Conservation (phyloP, 768 basidiomycete species). For the Leccinum longicurvipes region DNA sequence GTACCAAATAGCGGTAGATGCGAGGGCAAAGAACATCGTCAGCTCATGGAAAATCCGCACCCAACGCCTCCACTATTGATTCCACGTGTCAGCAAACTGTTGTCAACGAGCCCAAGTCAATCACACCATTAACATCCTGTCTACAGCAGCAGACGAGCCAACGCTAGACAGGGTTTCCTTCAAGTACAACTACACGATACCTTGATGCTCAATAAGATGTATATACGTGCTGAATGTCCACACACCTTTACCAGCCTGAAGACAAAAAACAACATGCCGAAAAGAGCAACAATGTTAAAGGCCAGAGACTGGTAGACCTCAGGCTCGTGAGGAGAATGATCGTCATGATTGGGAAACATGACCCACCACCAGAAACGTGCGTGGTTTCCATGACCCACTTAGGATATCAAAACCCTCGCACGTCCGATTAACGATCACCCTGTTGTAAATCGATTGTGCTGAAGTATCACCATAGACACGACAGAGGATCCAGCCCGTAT, state of each 20-base stretch:
- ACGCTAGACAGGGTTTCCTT: constrained; percentile 47
- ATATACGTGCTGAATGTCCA: neutral
- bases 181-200: constrained; percentile 38
- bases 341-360: neutral
- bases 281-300: constrained; percentile 35
- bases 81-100: neutral
- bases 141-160: constrained; percentile 43
- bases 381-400: constrained; percentile 41
- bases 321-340: constrained; percentile 1
- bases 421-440: constrained; percentile 33
- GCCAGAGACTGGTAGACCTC: constrained; percentile 35
- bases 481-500: constrained; percentile 46
- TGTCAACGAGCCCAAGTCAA: neutral
- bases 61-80: constrained; percentile 43
- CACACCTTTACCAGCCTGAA: constrained; percentile 42
- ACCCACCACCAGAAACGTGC: constrained; percentile 33
- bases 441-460: constrained; percentile 33
- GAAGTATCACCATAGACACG: constrained; percentile 35
- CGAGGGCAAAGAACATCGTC: constrained; percentile 46
- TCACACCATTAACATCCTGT: constrained; percentile 46
- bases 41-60: constrained; percentile 49
- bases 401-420: constrained; percentile 43
- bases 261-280: constrained; percentile 38
- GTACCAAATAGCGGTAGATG: constrained; percentile 48
- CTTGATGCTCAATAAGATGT: neutral